Conservation (phyloP, 2,329 filamentous ascomycete genomes). For the Boeremia lycopersici region DNA sequence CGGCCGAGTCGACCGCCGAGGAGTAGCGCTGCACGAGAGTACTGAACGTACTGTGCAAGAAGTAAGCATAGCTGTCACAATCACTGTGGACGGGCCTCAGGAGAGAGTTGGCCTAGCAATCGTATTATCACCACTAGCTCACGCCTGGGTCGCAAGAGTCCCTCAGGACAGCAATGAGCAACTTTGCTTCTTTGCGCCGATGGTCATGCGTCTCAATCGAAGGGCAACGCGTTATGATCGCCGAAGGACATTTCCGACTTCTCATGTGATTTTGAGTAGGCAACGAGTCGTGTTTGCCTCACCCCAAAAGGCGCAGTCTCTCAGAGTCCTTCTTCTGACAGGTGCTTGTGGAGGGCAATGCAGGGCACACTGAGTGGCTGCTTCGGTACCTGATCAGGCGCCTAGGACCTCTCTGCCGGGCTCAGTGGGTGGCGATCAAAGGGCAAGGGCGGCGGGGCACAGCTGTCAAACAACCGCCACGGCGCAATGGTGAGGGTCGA, state of each 20-base stretch:
- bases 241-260: neutral
- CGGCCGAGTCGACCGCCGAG: neutral
- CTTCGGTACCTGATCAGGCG: constrained; percentile 1
- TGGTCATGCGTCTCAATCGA: neutral
- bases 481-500: constrained; percentile 11
- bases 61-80: neutral
- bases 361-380: constrained; percentile 3
- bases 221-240: constrained; percentile 5
- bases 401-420: constrained; percentile 3
- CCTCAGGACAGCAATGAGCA: neutral
- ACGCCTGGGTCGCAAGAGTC: neutral
- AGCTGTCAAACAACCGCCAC: constrained; percentile 15
- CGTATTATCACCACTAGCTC: neutral
- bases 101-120: neutral
- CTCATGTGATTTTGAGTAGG: neutral
- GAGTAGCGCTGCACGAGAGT: neutral
- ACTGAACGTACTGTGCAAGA: constrained; percentile 2
- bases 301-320: neutral
- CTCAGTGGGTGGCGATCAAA: constrained; percentile 9
- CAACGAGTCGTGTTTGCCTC: neutral
- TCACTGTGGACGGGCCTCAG: neutral
- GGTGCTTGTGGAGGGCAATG: neutral
- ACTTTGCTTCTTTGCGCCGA: neutral
- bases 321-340: neutral
- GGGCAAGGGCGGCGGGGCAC: constrained; percentile 14